Evolutionary conservation across 2,329 filamentous ascomycete species (phyloP), one percentile per base, ranked within the genome.

Genomic region (Arthrobotrys iridis): DNA sequence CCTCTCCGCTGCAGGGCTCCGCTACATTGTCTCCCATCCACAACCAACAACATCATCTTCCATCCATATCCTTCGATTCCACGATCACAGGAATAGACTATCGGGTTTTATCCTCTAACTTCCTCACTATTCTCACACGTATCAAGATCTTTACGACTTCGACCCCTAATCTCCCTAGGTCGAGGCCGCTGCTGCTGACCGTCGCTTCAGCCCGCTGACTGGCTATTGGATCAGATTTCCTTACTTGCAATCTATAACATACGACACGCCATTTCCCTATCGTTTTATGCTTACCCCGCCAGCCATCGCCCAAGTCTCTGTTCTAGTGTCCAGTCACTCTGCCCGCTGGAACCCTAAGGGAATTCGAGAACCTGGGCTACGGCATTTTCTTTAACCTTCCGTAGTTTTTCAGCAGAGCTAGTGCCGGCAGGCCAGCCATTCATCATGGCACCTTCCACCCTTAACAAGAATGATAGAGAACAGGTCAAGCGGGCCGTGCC

Each of bases 401-500:
- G 40, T 33, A 46, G 35, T 26, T 22, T 13, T 30, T 41, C 2
- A 15, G 10, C 11, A 30, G 40, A 20, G 24, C 10, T 62, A 10
- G 8, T 24, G 13, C 24, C 10, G 18, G 41, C 15, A 15, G 4
- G n/a, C 43, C 8, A 37, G 13, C 43, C 37, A 30, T 30, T 22
- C 7, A 24, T 2, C 10, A 73, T 73, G 68, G 78, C 78, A 59
- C 87, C 87, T 71, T 88, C 87, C 15, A 88, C 96, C 78, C 88
- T 99, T 68, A 92, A 87, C 82, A 94, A 97, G 81, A 91, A 93
- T 80, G 95, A 99, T 85, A 97, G 96, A 87, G 92, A 96, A 84
- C 96, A 90, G 76, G 93, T 99, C 83, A 96, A 96, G 85, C 90
- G 95, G 82, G 91, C 90, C 79, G 92, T 99, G 64, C 94, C 95